Evolutionary conservation across 163 green algal genomes (phyloP).

Genomic region (Coccomyxa subellipsoidea): DNA sequence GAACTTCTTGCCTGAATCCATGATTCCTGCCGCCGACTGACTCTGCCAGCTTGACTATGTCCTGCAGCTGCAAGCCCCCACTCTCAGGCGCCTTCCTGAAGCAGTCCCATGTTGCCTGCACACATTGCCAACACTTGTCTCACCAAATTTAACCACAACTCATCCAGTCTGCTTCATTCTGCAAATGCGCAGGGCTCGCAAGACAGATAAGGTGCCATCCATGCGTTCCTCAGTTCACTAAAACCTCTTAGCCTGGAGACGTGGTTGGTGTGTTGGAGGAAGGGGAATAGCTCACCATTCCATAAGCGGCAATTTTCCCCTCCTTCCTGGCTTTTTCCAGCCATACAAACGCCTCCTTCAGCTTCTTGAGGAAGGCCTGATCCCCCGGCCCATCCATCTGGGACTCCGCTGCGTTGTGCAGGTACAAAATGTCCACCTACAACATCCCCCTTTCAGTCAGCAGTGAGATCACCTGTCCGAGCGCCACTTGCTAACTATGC

Average conservation of each 20-base stretch:
- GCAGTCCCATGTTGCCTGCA: conserved; percentile 70
- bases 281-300: background rate
- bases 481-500: too few species aligned
- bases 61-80: conserved; percentile 39
- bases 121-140: too few species aligned
- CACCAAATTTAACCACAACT: too few species aligned
- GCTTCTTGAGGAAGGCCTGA: conserved; percentile 38
- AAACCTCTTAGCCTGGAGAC: too few species aligned
- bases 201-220: too few species aligned
- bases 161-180: too few species aligned
- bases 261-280: too few species aligned
- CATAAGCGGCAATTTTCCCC: conserved; percentile 32
- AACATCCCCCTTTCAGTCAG: too few species aligned
- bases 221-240: too few species aligned
- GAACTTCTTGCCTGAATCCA: conserved; percentile 54
- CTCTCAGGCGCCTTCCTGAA: conserved; percentile 53
- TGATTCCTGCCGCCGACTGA: conserved; percentile 46
- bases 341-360: conserved; percentile 38
- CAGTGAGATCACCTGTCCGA: too few species aligned
- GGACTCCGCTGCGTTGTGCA: conserved; percentile 71
- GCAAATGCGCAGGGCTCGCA: too few species aligned
- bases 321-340: conserved; percentile 18
- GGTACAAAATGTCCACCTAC: conserved; percentile 72
- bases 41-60: conserved; percentile 49
- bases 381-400: conserved; percentile 43